Evolutionary conservation across 2,329 filamentous ascomycete genomes (phyloP), one percentile per base, ranked within the genome.

Genomic region (Daldinia sp.): DNA sequence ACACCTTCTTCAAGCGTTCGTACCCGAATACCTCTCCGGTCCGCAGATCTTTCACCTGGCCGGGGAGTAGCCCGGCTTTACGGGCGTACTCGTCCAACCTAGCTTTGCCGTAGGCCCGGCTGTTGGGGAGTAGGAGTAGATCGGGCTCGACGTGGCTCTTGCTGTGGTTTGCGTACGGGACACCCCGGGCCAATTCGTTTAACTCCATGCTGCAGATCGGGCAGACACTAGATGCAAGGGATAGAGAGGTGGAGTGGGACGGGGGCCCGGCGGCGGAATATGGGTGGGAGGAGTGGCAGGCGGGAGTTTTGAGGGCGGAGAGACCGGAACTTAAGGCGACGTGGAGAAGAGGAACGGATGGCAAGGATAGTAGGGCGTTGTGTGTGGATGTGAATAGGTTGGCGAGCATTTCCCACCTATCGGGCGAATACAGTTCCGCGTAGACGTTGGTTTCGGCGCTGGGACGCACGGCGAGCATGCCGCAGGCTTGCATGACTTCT

Each of bases 201-300:
- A 99, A 86, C 78, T 99, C 95, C 0, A 91, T 95, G 48, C 91
- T 95, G 81, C 95, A 99, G 73, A 99, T 98, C 2, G 95, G 95
- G 72, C 95, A 99, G 39, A 98, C 88, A 49, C 88, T 90, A 4
- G 70, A 49, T 1, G 73, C 71, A 6, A 91, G 90, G 1, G 87
- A 88, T 0, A 90, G 85, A 25, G 81, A 82, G n/a, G 79, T 76
- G n/a, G 77, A 73, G 69, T 80, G 78, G 15, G 72, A 71, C n/a
- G 73, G 70, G 6, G 73, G 72, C 5, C 48, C 52, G 6, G 73
- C 60, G 29, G 74, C 68, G 30, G 66, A 57, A 23, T 57, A 45
- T 0, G 71, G 66, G 45, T 72, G 69, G 30, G 64, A 76, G 1
- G 90, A 90, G 79, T 98, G 94, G 75, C 95, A 99, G 13, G 93